Conservation (phyloP, 2,329 filamentous ascomycete species). For the Lecanicillium sp. region DNA sequence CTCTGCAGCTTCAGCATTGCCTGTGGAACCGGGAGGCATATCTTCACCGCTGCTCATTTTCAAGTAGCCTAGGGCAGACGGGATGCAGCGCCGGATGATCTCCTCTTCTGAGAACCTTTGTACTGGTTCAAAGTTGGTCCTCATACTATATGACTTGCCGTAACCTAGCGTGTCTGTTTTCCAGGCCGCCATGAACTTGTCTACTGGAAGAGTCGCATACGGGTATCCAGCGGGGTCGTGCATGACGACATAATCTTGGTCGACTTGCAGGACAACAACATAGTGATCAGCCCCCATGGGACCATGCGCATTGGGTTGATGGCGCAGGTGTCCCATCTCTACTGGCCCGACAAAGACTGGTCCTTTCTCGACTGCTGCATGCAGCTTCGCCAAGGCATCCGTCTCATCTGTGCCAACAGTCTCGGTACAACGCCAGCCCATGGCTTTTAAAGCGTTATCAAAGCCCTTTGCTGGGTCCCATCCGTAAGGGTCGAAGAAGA, state of each 20-base stretch:
- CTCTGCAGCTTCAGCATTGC: slow-evolving; percentile 9
- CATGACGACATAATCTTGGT: slow-evolving; percentile 7
- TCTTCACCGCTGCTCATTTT: slow-evolving; percentile 2
- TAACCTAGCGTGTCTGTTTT: slow-evolving; percentile 11
- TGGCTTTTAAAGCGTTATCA: slow-evolving; percentile 8
- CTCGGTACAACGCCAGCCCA: slow-evolving; percentile 11
- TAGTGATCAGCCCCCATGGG: slow-evolving; percentile 13
- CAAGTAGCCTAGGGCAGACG: slow-evolving; percentile 8
- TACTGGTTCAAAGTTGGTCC: slow-evolving; percentile 9
- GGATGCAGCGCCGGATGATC: slow-evolving; percentile 10
- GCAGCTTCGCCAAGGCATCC: slow-evolving; percentile 9
- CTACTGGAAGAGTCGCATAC: slow-evolving; percentile 11
- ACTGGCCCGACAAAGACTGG: slow-evolving; percentile 13
- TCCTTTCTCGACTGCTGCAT: slow-evolving; percentile 7
- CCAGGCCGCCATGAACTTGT: slow-evolving; percentile 11
- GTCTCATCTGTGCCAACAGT: slow-evolving; percentile 8
- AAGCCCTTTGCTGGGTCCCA: slow-evolving; percentile 11
- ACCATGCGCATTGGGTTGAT: slow-evolving; percentile 10
- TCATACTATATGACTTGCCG: slow-evolving; percentile 12
- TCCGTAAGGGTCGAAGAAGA: slow-evolving; percentile 13
- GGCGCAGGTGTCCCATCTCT: slow-evolving; percentile 12
- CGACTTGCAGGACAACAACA: slow-evolving; percentile 9
- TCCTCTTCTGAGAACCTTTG: slow-evolving; percentile 10
- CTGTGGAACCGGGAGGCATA: slow-evolving; percentile 10
- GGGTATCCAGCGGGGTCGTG: slow-evolving; percentile 12